phyloP scores from a whole-genome alignment of 495 filamentous ascomycete species.

The Glarea lozoyensis region DNA sequence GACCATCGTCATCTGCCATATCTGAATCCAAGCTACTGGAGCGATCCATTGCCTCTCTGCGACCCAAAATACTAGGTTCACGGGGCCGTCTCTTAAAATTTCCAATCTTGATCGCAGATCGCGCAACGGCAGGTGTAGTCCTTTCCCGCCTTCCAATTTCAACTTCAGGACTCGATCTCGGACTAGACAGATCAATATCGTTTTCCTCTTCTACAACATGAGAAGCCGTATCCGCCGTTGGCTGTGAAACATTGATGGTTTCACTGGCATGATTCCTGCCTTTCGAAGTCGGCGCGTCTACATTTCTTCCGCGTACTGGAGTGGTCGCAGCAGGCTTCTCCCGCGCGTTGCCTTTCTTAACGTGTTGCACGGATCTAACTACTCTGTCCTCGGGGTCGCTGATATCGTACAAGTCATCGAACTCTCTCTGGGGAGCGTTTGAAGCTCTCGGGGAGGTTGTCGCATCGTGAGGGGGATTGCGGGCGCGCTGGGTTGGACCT shows the following conservation, averaged over 20 bases:
- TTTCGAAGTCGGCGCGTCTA: slow-evolving; percentile 1
- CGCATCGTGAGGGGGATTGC: slow-evolving; percentile 8
- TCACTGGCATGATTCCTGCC: background rate
- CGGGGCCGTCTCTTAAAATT: slow-evolving; percentile 18
- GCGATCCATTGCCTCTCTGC: slow-evolving; percentile 7
- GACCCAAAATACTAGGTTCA: slow-evolving; percentile 18
- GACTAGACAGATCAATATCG: background rate
- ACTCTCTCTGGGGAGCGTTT: background rate
- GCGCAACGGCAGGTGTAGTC: slow-evolving; percentile 13
- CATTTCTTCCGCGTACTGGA: background rate
- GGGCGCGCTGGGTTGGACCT: slow-evolving; percentile 17
- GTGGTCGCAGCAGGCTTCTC: background rate
- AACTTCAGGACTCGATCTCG: slow-evolving; percentile 16
- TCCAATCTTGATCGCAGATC: slow-evolving; percentile 12
- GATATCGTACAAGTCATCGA: slow-evolving; percentile 16
- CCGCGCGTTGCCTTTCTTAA: slow-evolving; percentile 11
- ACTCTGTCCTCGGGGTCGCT: slow-evolving; percentile 15
- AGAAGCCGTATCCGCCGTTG: background rate
- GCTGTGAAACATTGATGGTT: background rate
- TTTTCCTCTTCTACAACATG: background rate
- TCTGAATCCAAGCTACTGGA: slow-evolving; percentile 21
- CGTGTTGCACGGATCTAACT: slow-evolving; percentile 6
- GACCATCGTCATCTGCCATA: slow-evolving; percentile 13
- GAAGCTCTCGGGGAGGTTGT: background rate
- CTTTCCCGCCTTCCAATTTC: slow-evolving; percentile 18